Evolutionary conservation across 139 green algal species (phyloP).

Genomic region (Limnomonas spitsbergensis): DNA sequence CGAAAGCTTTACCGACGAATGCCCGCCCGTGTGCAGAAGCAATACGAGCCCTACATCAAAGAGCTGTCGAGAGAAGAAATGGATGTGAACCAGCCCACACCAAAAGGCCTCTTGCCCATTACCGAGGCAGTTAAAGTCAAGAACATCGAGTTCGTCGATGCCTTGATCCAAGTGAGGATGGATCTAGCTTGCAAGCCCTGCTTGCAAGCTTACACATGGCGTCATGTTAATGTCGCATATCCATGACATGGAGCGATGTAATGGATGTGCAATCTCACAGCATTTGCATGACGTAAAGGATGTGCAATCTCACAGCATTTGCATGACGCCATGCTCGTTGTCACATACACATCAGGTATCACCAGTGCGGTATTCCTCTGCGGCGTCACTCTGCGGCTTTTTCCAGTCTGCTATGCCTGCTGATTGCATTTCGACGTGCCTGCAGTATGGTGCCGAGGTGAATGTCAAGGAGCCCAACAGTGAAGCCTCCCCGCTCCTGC

Average conservation of each 20-base stretch:
- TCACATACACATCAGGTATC: too few species aligned
- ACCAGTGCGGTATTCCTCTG: too few species aligned
- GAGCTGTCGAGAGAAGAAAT: background rate
- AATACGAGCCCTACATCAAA: background rate
- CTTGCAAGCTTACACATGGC: background rate
- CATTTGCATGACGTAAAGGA: too few species aligned
- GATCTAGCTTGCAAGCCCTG: background rate
- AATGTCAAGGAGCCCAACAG: conserved; percentile 37
- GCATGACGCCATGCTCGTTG: too few species aligned
- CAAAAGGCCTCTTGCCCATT: background rate
- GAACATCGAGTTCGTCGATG: conserved; percentile 39
- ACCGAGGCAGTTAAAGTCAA: conserved; percentile 32
- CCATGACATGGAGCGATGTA: conserved; percentile 3
- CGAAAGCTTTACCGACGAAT: background rate
- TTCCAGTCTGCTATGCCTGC: too few species aligned
- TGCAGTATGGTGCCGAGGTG: conserved; percentile 22
- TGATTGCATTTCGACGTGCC: too few species aligned
- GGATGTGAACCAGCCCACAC: conserved; percentile 8
- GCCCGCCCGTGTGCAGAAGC: conserved; percentile 4
- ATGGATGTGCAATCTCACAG: too few species aligned
- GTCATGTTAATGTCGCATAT: background rate
- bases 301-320: too few species aligned
- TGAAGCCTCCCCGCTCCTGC: conserved; percentile 14
- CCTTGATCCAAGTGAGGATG: conserved; percentile 29
- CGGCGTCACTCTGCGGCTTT: too few species aligned